Evolutionary conservation across 257 asterid genomes (phyloP), one percentile per base, ranked within the genome.

Genomic region (Mentha longifolia): DNA sequence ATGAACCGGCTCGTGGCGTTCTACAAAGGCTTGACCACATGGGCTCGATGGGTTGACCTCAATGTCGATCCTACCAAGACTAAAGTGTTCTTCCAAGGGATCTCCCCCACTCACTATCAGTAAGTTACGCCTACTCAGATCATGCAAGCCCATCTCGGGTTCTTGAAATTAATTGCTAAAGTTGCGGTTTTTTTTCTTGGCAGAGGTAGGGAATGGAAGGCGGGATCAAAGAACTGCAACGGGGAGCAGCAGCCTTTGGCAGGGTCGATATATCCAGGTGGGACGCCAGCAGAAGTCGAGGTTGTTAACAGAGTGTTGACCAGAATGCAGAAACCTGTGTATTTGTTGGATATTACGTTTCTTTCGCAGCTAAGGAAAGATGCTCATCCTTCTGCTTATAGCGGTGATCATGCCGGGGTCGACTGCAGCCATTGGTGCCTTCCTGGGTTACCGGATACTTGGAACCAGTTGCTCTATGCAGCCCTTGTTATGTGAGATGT

Each of bases 341-440:
- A 72, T 13, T 57, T 90, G 61, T 86, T 90, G 16, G 91, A 90
- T 12, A 83, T 88, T 16, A 90, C 97, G 0, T 75, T 88, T 25
- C 80, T 90, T 17, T 90, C 97, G 11, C 93, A 88, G 76, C 71
- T 90, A 25, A 83, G 97, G 74, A 86, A 83, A 73, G 97, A 90
- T 68, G 97, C 92, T 25, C 97, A 88, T 76, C 97, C 97, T 7
- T 86, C 92, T 2, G 72, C 75, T 52, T 90, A 88, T 31, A 76
- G 95, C 1, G 92, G 91, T 0, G 79, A 55, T 55, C 90, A 76
- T 33, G 43, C 82, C 0, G 91, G 87, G 11, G 80, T 77, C 3
- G 96, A 90, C 65, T 90, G 96, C 81, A 87, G 95, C 77, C 96
- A 90, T 67, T 90, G 96, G 96, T 88, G 97, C 74, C 88, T 90